Conservation (phyloP, 345 rosid genomes). For the Mangifera indica region DNA sequence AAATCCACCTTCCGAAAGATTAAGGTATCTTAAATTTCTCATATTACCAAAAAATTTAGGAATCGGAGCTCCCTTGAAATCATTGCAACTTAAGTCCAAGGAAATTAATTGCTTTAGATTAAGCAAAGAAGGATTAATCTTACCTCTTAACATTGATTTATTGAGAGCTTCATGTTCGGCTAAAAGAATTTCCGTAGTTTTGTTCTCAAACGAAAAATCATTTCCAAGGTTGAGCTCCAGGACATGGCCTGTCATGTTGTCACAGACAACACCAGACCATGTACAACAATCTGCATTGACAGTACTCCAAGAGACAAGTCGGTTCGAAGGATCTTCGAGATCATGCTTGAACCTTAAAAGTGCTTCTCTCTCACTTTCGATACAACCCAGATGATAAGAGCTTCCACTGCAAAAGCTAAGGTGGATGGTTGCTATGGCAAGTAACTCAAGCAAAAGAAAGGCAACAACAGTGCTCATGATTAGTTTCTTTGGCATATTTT, state of each 20-base stretch:
- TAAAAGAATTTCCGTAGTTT: no score
- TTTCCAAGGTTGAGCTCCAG: neutral
- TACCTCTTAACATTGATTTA: neutral
- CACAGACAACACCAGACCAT: neutral
- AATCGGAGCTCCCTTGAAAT: neutral
- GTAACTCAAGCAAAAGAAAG: neutral
- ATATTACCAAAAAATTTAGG: neutral
- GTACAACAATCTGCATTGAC: neutral
- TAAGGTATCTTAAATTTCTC: neutral
- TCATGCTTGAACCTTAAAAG: neutral
- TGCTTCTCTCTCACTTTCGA: neutral
- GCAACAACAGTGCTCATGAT: neutral
- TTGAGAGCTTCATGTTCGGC: no score
- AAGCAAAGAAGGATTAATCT: neutral
- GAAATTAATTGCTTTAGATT: neutral
- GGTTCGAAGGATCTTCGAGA: neutral
- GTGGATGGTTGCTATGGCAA: neutral
- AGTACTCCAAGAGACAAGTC: neutral
- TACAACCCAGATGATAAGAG: neutral
- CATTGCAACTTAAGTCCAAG: neutral
- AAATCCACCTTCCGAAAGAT: neutral
- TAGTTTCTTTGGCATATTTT: neutral
- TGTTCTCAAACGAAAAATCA: neutral
- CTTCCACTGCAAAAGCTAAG: neutral
- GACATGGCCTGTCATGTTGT: neutral